A percentile compares a stretch with the other conserved stretches of the same genome.
Evolutionary conservation across 2,329 filamentous ascomycete species (phyloP).

Genomic region (Ceratocystis colombiana): DNA sequence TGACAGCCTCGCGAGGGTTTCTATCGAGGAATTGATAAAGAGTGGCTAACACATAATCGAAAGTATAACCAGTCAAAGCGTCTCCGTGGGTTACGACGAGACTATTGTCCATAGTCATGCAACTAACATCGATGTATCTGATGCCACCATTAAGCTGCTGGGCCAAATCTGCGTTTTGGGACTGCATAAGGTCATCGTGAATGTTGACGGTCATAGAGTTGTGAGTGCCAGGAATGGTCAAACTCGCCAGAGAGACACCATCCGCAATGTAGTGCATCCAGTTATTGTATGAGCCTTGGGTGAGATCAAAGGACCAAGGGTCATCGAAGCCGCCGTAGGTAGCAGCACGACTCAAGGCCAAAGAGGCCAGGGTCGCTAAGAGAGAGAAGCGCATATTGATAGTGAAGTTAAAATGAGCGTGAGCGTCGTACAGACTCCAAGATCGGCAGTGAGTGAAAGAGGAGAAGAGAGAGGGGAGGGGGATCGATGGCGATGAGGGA

Average conservation of each 20-base stretch:
- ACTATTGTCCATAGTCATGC: accelerated
- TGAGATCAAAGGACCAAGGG: too few relatives aligned
- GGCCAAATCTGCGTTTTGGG: not conserved
- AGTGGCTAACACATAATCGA: not conserved
- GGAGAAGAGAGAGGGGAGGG: too few relatives aligned
- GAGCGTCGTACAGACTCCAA: too few relatives aligned
- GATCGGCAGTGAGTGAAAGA: too few relatives aligned
- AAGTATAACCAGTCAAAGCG: not conserved
- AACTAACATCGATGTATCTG: not conserved
- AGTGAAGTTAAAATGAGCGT: too few relatives aligned
- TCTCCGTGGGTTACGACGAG: not conserved
- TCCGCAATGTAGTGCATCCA: not conserved
- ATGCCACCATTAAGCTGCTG: not conserved
- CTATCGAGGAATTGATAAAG: not conserved
- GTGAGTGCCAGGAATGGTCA: not conserved
- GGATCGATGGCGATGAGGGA: too few relatives aligned
- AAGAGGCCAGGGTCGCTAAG: too few relatives aligned
- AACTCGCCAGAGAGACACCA: not conserved
- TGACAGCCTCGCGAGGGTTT: not conserved
- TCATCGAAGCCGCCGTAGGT: too few relatives aligned
- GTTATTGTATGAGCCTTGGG: too few relatives aligned
- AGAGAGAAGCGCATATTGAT: too few relatives aligned
- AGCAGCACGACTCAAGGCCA: too few relatives aligned
- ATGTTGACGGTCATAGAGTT: not conserved
- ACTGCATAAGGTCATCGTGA: accelerated